Conservation (phyloP, 805 yeast genomes). For the Zygosaccharomyces rouxii region DNA sequence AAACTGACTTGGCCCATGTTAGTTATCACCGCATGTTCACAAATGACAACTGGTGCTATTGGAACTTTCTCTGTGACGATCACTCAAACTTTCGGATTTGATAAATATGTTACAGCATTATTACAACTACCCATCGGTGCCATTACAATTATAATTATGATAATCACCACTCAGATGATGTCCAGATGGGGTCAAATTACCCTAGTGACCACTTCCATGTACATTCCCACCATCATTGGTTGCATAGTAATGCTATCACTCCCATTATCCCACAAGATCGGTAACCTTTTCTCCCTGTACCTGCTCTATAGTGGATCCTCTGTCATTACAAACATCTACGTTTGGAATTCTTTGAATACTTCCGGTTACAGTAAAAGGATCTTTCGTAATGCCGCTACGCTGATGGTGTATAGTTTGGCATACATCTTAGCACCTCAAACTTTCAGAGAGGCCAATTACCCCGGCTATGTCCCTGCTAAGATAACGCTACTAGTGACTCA, state of each 20-base stretch:
- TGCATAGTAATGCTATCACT: slow-evolving; percentile 42
- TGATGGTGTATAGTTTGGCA: slow-evolving; percentile 56
- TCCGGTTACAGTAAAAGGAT: slow-evolving; percentile 59
- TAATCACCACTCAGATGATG: slow-evolving; percentile 39
- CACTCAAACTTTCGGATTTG: slow-evolving; percentile 49
- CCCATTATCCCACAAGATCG: slow-evolving; percentile 37
- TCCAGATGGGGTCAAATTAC: slow-evolving; percentile 37
- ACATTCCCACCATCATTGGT: slow-evolving; percentile 48
- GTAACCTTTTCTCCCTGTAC: slow-evolving; percentile 47
- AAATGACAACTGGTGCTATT: slow-evolving; percentile 48
- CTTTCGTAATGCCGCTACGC: slow-evolving; percentile 49
- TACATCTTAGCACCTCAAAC: slow-evolving; percentile 63
- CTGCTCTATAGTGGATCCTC: slow-evolving; percentile 52
- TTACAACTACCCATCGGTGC: slow-evolving; percentile 57
- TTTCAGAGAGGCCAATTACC: slow-evolving; percentile 48
- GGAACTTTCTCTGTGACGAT: slow-evolving; percentile 51
- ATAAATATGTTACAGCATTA: slow-evolving; percentile 41
- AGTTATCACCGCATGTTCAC: slow-evolving; percentile 43
- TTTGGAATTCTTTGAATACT: slow-evolving; percentile 60
- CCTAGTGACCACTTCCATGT: slow-evolving; percentile 37
- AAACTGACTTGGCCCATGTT: slow-evolving; percentile 49
- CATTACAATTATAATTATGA: slow-evolving; percentile 41
- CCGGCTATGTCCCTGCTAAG: slow-evolving; percentile 55
- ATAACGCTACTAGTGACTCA: slow-evolving; percentile 51
- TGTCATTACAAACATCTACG: slow-evolving; percentile 52